Evolutionary conservation across 2,329 filamentous ascomycete genomes (phyloP).

Genomic region (Lachnellula arida): DNA sequence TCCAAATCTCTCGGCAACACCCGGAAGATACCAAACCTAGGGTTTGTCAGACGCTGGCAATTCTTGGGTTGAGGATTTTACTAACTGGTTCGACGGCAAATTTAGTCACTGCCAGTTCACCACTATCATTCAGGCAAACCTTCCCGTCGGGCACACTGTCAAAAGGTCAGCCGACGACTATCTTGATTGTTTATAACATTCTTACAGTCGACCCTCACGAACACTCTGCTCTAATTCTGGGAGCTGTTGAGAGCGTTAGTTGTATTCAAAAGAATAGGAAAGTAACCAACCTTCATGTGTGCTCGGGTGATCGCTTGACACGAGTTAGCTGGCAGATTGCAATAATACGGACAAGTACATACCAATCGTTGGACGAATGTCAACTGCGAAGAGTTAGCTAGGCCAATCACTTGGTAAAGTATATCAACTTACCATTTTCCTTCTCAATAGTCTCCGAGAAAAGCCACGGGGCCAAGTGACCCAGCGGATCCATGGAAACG

Average conservation of each 20-base stretch:
- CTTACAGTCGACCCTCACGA: conserved; percentile 65
- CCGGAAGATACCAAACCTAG: conserved; percentile 74
- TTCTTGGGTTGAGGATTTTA: conserved; percentile 33
- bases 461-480: conserved; percentile 79
- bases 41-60: conserved; percentile 50
- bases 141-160: conserved; percentile 62
- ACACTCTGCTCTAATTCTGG: conserved; percentile 91
- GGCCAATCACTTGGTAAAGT: not conserved
- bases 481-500: conserved; percentile 93
- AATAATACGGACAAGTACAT: conserved; percentile 1
- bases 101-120: conserved; percentile 91
- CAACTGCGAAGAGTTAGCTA: conserved; percentile 28
- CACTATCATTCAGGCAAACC: conserved; percentile 76
- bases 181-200: not conserved
- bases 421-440: conserved; percentile 52
- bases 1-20: conserved; percentile 87
- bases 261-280: not conserved
- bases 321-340: conserved; percentile 12
- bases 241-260: conserved; percentile 43
- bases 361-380: conserved; percentile 35
- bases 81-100: conserved; percentile 90
- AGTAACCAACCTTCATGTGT: conserved; percentile 31
- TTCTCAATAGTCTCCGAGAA: conserved; percentile 75
- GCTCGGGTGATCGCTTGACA: conserved; percentile 32
- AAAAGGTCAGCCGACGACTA: conserved; percentile 9